Evolutionary conservation across 164 flowering plant genomes (phyloP).

Genomic region (Euptelea pleiosperma): DNA sequence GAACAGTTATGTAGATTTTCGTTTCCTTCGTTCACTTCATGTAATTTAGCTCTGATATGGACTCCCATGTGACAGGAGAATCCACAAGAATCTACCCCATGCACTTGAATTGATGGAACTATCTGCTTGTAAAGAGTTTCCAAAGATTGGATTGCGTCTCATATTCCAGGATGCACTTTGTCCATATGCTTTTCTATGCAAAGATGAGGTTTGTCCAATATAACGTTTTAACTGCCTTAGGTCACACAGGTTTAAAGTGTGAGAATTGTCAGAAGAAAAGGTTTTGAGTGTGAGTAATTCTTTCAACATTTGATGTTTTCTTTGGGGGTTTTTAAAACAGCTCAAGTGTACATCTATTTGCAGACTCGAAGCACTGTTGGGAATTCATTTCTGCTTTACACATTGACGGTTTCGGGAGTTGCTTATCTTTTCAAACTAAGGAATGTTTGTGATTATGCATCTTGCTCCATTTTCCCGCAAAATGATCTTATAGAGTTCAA

Average conservation of each 20-base stretch:
- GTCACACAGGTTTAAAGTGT: too few relatives aligned
- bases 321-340: too few relatives aligned
- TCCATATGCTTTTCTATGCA: conserved; percentile 60
- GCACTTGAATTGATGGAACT: conserved; percentile 59
- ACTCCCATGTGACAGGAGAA: conserved; percentile 47
- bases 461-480: conserved; percentile 37
- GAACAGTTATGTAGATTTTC: too few relatives aligned
- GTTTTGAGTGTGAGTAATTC: background rate
- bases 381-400: conserved; percentile 42
- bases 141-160: conserved; percentile 53
- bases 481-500: conserved; percentile 44
- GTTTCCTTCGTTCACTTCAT: too few relatives aligned
- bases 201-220: conserved; percentile 51
- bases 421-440: conserved; percentile 54
- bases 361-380: conserved; percentile 26
- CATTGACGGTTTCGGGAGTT: conserved; percentile 58
- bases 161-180: conserved; percentile 52
- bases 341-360: conserved; percentile 9
- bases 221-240: too few relatives aligned
- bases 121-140: conserved; percentile 40
- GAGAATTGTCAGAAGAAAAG: too few relatives aligned
- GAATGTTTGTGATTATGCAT: conserved; percentile 32
- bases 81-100: conserved; percentile 41
- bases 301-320: background rate
- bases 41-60: background rate